These are phyloP conservation scores for Pisolithus tinctorius DNA, from an alignment of 768 basidiomycete species.

Conservation along the genomic window DNA sequence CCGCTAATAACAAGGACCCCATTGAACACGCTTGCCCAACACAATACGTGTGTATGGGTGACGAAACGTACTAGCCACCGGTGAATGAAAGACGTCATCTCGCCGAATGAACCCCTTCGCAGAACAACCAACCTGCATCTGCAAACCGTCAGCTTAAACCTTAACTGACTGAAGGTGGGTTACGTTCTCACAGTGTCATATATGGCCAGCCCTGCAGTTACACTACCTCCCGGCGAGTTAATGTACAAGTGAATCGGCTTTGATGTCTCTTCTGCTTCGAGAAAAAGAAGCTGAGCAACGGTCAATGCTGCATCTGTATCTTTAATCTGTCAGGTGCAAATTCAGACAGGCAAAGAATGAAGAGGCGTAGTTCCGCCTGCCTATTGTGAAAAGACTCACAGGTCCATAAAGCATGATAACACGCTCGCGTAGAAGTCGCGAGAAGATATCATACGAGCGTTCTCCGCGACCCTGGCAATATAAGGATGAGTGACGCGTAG, in stretches of 20 bases:
- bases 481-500: constrained; percentile 1
- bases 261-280: constrained; percentile 91
- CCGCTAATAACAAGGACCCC: constrained; percentile 89
- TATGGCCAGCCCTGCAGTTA: constrained; percentile 92
- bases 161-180: constrained; percentile 1
- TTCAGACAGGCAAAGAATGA: constrained; percentile 6
- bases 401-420: constrained; percentile 95
- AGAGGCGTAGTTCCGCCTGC: constrained; percentile 1
- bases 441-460: constrained; percentile 94
- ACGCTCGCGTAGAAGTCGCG: constrained; percentile 83
- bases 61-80: constrained; percentile 69
- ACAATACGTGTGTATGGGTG: constrained; percentile 95
- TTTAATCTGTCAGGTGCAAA: constrained; percentile 52
- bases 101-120: constrained; percentile 1
- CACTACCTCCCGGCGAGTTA: constrained; percentile 93
- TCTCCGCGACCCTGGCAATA: constrained; percentile 67
- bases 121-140: constrained; percentile 62
- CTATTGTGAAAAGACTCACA: constrained; percentile 38
- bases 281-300: constrained; percentile 89
- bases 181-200: constrained; percentile 80
- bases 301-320: constrained; percentile 85
- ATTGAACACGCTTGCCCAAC: constrained; percentile 94
- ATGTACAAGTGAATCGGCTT: constrained; percentile 97
- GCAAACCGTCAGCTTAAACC: constrained; percentile 15
- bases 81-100: constrained; percentile 14